Conservation (phyloP, 2,329 filamentous ascomycete genomes). For the Colletotrichum echinochloae region DNA sequence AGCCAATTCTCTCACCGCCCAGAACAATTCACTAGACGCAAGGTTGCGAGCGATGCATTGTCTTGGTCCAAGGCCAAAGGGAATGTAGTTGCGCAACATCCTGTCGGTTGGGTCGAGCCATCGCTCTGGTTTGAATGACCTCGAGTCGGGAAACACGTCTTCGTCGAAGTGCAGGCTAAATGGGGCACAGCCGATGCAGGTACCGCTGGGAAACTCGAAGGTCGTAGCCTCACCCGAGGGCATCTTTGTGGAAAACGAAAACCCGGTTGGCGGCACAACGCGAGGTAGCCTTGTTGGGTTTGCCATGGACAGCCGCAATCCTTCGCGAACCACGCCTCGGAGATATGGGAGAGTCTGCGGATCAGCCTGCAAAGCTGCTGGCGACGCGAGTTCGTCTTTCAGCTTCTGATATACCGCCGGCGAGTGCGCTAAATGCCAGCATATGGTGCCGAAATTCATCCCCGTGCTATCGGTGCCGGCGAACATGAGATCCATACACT, state of each 20-base stretch:
- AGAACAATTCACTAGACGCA: slow-evolving; percentile 14
- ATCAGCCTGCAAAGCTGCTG: background rate
- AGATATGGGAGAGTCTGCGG: slow-evolving; percentile 15
- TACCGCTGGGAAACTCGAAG: slow-evolving; percentile 4
- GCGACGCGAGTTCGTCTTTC: background rate
- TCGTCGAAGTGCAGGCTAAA: slow-evolving; percentile 15
- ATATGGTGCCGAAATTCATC: slow-evolving; percentile 18
- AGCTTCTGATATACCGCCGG: background rate
- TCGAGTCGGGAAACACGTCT: background rate
- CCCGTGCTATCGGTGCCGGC: slow-evolving; percentile 19
- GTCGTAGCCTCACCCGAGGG: background rate
- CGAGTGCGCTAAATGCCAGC: slow-evolving; percentile 8
- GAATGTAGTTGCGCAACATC: slow-evolving; percentile 12
- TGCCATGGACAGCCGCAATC: slow-evolving; percentile 13
- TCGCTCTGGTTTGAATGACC: background rate
- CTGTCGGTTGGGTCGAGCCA: slow-evolving; percentile 4
- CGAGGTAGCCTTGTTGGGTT: slow-evolving; percentile 11
- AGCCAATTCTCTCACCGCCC: slow-evolving; percentile 1
- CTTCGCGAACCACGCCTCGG: slow-evolving; percentile 5
- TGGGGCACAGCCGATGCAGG: slow-evolving; percentile 1
- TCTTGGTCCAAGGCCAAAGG: background rate
- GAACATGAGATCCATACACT: slow-evolving; percentile 20
- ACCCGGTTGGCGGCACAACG: background rate
- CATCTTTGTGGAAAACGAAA: background rate
- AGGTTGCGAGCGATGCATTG: slow-evolving; percentile 19